Evolutionary conservation across 2,329 filamentous ascomycete genomes (phyloP), one percentile per base, ranked within the genome.

Genomic region (Ascochyta viciae-villosae): DNA sequence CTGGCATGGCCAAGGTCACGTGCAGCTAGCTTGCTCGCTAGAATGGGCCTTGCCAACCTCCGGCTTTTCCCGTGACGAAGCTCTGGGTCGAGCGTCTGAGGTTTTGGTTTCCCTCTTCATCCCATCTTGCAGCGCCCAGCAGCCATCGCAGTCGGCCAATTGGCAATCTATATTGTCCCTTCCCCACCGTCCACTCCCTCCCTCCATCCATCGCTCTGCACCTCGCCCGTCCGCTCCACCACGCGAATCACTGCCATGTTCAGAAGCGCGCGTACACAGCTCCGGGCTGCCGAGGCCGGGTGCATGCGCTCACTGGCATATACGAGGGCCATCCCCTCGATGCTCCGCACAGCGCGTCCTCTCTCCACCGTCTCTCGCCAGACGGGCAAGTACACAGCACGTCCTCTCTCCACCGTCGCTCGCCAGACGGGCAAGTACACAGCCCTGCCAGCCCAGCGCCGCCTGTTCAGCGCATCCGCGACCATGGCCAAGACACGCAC

Each of bases 401-500:
- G 19, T 19, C 19, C 19, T 19, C 19, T 19, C 19, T 19, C 70
- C 58, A 68, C 66, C 47, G 44, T 58, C 26, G 50, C 61, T 46
- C 67, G 66, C 54, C 60, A 58, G 38, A 27, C 58, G 19, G 16
- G 58, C 61, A 54, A 47, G 44, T 60, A 45, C 58, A 59, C 64
- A 49, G 64, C 63, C 47, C 57, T 68, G 61, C 58, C 46, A 38
- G 39, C 62, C 9, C 65, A 64, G 49, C 54, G 54, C 63, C 71
- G 73, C 60, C 67, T 63, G 27, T 76, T 76, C 63, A 67, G 55
- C 62, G 54, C 66, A 22, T 70, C 73, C 49, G 58, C 60, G 63
- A 74, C 41, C 50, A 77, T 77, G 74, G 71, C 73, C 57, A 71
- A 68, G 51, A 89, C 88, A 64, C 87, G 95, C 80, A 91, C 89